Evolutionary conservation across 148 eudicot genomes (phyloP), one percentile per base, ranked within the genome.

Genomic region (Dysphania ambrosioides): DNA sequence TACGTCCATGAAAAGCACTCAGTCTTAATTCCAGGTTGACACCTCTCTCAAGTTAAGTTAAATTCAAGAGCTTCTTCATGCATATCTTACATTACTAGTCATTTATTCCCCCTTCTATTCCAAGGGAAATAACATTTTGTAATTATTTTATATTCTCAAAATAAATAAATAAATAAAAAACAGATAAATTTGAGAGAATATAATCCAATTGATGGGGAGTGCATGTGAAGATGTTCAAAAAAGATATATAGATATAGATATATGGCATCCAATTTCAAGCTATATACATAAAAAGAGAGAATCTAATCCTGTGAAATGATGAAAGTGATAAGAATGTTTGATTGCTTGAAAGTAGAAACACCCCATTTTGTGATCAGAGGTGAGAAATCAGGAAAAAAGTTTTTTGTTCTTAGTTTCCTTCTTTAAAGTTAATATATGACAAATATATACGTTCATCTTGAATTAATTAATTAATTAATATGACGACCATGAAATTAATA

Each of bases 121-220:
- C 16, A 47, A 15, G 21, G 16, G 11, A 53, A 21, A 38, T n/a
- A n/a, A n/a, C n/a, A n/a, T n/a, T n/a, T n/a, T n/a, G n/a, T n/a
- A n/a, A n/a, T n/a, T n/a, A n/a, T n/a, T n/a, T n/a, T n/a, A n/a
- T n/a, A n/a, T n/a, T n/a, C n/a, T n/a, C n/a, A n/a, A n/a, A n/a
- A n/a, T n/a, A n/a, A n/a, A n/a, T n/a, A n/a, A n/a, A n/a, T n/a
- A 8, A 5, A 49, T 49, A 2, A 16, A 16, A n/a, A n/a, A n/a
- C 44, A 29, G n/a, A n/a, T n/a, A 74, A 63, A 31, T n/a, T 51
- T 47, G 60, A 38, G 24, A 75, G 71, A 56, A 75, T 75, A 71
- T 69, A 75, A 66, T 75, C 53, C 77, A 53, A 55, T 0, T 42
- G 8, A 72, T 68, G 30, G 32, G 30, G 36, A 31, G 27, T 11